Evolutionary conservation across 805 yeast genomes (phyloP).

Genomic region (Candida coleopterorum): DNA sequence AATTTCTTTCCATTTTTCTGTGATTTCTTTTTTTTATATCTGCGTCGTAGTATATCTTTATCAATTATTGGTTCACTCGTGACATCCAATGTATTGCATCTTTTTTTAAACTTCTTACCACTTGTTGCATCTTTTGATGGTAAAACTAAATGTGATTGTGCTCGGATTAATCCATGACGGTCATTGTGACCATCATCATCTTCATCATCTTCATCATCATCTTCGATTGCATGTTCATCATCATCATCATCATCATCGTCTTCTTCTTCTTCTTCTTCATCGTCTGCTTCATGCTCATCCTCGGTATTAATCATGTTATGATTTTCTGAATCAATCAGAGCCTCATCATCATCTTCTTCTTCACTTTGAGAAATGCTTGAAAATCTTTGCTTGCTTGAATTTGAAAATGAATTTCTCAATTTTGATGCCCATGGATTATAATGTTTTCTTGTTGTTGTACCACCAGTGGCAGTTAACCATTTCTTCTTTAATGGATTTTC

Average conservation of each 20-base stretch:
- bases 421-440: slow-evolving; percentile 13
- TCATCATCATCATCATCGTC: slow-evolving; percentile 17
- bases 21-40: background rate
- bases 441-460: slow-evolving; percentile 6
- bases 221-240: slow-evolving; percentile 11
- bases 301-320: slow-evolving; percentile 4
- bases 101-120: slow-evolving; percentile 32
- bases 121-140: slow-evolving; percentile 32
- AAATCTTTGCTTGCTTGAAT: slow-evolving; percentile 8
- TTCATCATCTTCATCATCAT: slow-evolving; percentile 10
- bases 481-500: slow-evolving; percentile 8
- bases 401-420: slow-evolving; percentile 22
- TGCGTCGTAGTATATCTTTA: background rate
- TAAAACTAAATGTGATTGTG: slow-evolving; percentile 29
- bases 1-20: slow-evolving; percentile 1
- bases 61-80: background rate
- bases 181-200: slow-evolving; percentile 18
- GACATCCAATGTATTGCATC: slow-evolving; percentile 38
- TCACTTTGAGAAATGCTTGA: slow-evolving; percentile 5
- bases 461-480: slow-evolving; percentile 5
- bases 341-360: slow-evolving; percentile 8
- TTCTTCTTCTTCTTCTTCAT: slow-evolving; percentile 11
- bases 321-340: slow-evolving; percentile 20
- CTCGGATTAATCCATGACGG: slow-evolving; percentile 14
- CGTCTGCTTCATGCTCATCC: slow-evolving; percentile 7